Conservation (phyloP, 202 grass and related monocot genomes). For the Setaria italica region DNA sequence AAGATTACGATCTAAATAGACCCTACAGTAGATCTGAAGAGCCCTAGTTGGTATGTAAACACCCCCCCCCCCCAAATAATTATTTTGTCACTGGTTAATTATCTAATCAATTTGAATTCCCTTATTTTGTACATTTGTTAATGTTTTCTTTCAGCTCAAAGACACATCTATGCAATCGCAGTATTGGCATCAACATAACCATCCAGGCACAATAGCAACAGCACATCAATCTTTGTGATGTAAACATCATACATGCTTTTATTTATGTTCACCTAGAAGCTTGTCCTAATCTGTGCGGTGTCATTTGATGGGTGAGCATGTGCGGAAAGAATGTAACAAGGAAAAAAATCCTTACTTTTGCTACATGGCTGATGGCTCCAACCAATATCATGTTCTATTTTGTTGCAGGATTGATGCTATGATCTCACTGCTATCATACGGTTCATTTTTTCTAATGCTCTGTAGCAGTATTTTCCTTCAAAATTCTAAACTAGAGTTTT, state of each 20-base stretch:
- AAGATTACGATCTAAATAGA: too few relatives aligned
- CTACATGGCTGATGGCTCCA: background rate
- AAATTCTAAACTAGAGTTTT: background rate
- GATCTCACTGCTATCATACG: background rate
- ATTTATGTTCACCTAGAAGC: background rate
- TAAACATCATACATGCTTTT: background rate
- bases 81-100: too few relatives aligned
- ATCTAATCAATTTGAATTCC: too few relatives aligned
- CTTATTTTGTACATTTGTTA: too few relatives aligned
- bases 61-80: too few relatives aligned
- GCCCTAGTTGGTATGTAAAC: too few relatives aligned
- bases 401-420: background rate
- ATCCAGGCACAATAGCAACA: background rate
- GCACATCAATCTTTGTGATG: background rate
- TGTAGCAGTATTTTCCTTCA: background rate
- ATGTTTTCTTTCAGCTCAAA: too few relatives aligned
- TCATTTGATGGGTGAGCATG: background rate
- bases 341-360: background rate
- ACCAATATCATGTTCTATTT: background rate
- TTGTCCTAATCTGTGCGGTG: background rate
- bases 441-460: background rate
- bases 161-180: background rate
- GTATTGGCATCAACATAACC: background rate
- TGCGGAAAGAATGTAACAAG: background rate
- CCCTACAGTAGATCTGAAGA: too few relatives aligned